Base-by-base conservation (phyloP, 768 basidiomycete species). In the Gyrodon lividus region DNA sequence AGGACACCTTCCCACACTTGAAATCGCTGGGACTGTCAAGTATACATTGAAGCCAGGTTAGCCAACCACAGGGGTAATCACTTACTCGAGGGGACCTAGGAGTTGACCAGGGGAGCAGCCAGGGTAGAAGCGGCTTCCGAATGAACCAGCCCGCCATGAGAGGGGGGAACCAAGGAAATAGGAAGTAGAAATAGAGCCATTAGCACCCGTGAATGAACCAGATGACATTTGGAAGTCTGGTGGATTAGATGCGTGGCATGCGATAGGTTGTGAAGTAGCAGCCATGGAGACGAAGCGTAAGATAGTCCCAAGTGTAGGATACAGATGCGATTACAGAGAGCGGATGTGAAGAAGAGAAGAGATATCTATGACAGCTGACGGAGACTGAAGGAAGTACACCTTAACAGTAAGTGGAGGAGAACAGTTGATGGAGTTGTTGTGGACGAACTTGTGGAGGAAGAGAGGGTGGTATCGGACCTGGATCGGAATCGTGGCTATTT, bases 161-260 rank as follows among this genome's bases (percentile, higher is more conserved):
- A 86, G 73, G 39, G 87, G 87, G 0, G 86, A 88, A 48, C 85
- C 84, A 6, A 89, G 73, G 63, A 86, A 83, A 72, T 84, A 88
- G 0, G 83, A 83, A 4, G 83, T 78, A 16, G 84, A 76, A 68
- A 86, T 84, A 4, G 70, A 65, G n/a, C 74, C 72, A 49, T 74
- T 76, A 13, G 64, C 58, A 56, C 70, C 73, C 0, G 71, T 69
- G 62, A 78, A 83, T 0, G 82, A 84, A 59, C 80, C 78, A 17
- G 70, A 68, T 54, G 72, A 67, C 65, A 77, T 78, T 37, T 56
- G 44, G 49, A 66, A 48, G 57, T 70, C 68, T 16, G 55, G 37
- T 26, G 60, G 33, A 52, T 61, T 56, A 50, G 55, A 38, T 23
- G 58, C 43, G 26, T 70, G 67, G 59, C 74, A 73, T 28, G 76